Percentiles rank a stretch among this genome's conserved stretches.
Evolutionary conservation across 768 basidiomycete genomes (phyloP).

Genomic region (Auricularia auricula-judae): DNA sequence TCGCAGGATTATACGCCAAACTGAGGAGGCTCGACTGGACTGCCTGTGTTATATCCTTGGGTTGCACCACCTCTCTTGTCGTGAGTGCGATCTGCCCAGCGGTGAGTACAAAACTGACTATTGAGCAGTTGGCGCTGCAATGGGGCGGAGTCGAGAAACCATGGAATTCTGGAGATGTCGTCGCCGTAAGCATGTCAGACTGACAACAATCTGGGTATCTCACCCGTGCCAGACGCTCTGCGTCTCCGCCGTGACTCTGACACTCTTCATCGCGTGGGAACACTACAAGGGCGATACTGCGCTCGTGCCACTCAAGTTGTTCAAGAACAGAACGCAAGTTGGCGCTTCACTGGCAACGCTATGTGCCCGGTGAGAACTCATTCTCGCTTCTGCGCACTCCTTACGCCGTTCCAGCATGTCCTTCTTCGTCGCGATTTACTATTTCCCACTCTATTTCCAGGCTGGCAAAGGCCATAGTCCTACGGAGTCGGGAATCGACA

Average conservation of each 20-base stretch:
- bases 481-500: slow-evolving; percentile 27
- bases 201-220: neutral
- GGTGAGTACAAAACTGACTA: too few species aligned
- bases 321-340: slow-evolving; percentile 20
- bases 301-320: slow-evolving; percentile 26
- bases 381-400: neutral
- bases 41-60: neutral
- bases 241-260: slow-evolving; percentile 13
- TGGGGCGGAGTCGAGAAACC: slow-evolving; percentile 3
- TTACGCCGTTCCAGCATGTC: neutral
- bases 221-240: neutral
- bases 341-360: slow-evolving; percentile 18
- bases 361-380: neutral
- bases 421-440: slow-evolving; percentile 3
- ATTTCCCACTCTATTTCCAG: slow-evolving; percentile 22
- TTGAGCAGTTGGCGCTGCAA: neutral
- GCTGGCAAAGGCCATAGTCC: slow-evolving; percentile 22
- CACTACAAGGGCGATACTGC: slow-evolving; percentile 22
- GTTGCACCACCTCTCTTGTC: neutral
- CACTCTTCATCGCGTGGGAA: slow-evolving; percentile 25
- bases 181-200: neutral
- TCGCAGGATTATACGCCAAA: neutral
- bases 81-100: neutral
- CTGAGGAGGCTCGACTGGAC: neutral
- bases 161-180: neutral